A percentile compares a stretch with the other conserved stretches of the same genome.
phyloP scores from a whole-genome alignment of 306 rosid genomes.

The Quercus rubra region DNA sequence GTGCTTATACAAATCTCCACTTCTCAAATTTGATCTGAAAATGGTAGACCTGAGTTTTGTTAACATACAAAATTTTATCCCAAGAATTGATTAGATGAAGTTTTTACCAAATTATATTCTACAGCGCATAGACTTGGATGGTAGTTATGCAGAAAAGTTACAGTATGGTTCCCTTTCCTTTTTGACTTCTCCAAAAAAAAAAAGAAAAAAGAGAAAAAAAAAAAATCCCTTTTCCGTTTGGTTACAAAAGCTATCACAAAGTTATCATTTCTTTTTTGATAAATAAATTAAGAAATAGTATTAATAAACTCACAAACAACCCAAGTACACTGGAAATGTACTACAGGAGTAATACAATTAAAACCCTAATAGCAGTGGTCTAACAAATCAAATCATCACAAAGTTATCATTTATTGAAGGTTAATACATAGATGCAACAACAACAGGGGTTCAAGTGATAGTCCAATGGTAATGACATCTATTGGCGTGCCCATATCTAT shows the following conservation, averaged over 20 bases:
- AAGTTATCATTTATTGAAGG: too few relatives aligned
- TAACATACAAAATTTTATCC: not conserved
- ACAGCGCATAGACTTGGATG: not conserved
- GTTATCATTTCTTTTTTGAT: not conserved
- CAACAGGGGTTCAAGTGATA: too few relatives aligned
- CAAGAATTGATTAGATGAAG: not conserved
- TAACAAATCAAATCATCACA: too few relatives aligned
- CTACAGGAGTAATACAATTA: too few relatives aligned
- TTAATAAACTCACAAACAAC: too few relatives aligned
- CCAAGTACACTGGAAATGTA: too few relatives aligned
- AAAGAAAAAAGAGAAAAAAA: too few relatives aligned
- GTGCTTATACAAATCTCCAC: not conserved
- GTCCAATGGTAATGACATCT: too few relatives aligned
- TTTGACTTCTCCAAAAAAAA: too few relatives aligned
- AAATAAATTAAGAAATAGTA: not conserved
- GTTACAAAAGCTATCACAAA: not conserved
- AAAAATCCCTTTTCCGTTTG: not conserved
- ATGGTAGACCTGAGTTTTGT: not conserved
- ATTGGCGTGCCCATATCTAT: too few relatives aligned
- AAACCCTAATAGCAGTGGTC: too few relatives aligned
- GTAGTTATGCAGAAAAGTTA: not conserved
- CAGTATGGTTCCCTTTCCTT: not conserved
- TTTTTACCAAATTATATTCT: not conserved
- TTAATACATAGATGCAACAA: too few relatives aligned
- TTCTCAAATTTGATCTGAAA: not conserved